Percentiles rank a stretch among this genome's conserved stretches.
Evolutionary conservation across 176 grass and related monocot species (phyloP).

Genomic region (Oryza nivara): DNA sequence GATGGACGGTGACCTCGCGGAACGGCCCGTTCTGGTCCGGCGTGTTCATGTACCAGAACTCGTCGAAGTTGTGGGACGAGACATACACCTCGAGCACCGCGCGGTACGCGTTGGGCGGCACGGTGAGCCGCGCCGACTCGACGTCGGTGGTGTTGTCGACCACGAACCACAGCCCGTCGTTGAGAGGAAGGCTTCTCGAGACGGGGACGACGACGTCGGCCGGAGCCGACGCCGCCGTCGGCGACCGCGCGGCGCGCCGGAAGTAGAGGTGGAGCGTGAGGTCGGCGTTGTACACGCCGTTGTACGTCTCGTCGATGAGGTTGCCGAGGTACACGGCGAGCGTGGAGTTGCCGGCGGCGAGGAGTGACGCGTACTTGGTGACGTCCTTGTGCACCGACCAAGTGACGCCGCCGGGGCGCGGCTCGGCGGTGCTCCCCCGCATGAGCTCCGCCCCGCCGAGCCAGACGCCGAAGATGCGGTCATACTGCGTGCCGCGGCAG

Average conservation of each 20-base stretch:
- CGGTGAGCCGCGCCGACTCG: constrained; percentile 46
- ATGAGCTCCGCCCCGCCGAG: constrained; percentile 77
- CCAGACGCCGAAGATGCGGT: constrained; percentile 85
- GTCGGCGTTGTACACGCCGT: constrained; percentile 69
- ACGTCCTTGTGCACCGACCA: constrained; percentile 82
- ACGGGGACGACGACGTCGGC: constrained; percentile 71
- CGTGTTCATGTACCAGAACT: constrained; percentile 98
- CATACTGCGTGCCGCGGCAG: constrained; percentile 65
- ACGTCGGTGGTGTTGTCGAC: constrained; percentile 70
- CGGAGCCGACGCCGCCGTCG: background rate
- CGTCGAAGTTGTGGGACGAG: constrained; percentile 78
- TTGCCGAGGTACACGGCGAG: constrained; percentile 72
- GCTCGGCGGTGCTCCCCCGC: constrained; percentile 74
- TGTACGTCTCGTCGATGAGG: constrained; percentile 69
- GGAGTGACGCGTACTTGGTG: constrained; percentile 67
- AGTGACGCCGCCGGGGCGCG: constrained; percentile 53
- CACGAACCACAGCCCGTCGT: constrained; percentile 84
- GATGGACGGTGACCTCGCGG: constrained; percentile 68
- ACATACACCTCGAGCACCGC: constrained; percentile 90
- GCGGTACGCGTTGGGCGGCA: constrained; percentile 78
- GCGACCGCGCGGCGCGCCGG: background rate
- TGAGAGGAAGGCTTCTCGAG: constrained; percentile 59
- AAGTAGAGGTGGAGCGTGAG: constrained; percentile 76
- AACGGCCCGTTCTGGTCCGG: constrained; percentile 84
- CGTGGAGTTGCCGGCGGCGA: constrained; percentile 48